phyloP scores from a whole-genome alignment of 306 rosid species.

The Oemleria cerasiformis region DNA sequence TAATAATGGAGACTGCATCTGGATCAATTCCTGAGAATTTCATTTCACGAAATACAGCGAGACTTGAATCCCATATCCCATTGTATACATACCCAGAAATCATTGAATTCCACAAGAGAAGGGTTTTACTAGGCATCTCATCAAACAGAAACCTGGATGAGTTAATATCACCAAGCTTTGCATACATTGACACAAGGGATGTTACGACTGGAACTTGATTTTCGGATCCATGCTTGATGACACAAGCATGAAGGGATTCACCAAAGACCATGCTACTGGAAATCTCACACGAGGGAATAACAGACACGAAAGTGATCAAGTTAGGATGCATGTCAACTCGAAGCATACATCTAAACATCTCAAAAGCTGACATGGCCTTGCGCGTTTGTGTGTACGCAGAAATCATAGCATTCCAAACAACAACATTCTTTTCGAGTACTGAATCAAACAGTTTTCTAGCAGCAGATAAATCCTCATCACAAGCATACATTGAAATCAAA shows the following conservation, averaged over 20 bases:
- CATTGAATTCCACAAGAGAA: conserved; percentile 35
- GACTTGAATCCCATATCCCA: conserved; percentile 27
- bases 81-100: conserved; percentile 33
- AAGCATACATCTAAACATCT: conserved; percentile 25
- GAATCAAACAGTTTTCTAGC: conserved; percentile 35
- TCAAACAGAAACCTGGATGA: conserved; percentile 23
- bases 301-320: conserved; percentile 30
- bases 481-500: conserved; percentile 33
- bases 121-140: conserved; percentile 11
- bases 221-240: conserved; percentile 28
- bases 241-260: conserved; percentile 36
- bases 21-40: conserved; percentile 18
- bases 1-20: conserved; percentile 32
- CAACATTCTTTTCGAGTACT: conserved; percentile 13
- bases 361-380: conserved; percentile 21
- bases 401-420: conserved; percentile 36
- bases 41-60: conserved; percentile 25
- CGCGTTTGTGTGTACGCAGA: conserved; percentile 31
- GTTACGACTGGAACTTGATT: conserved; percentile 26
- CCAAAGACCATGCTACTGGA: conserved; percentile 13
- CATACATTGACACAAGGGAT: conserved; percentile 34
- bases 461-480: conserved; percentile 19
- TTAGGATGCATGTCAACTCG: conserved; percentile 15
- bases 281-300: conserved; percentile 34
- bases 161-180: conserved; percentile 26